phyloP scores from a whole-genome alignment of 805 yeast genomes.

The Saturnispora sanitii region DNA sequence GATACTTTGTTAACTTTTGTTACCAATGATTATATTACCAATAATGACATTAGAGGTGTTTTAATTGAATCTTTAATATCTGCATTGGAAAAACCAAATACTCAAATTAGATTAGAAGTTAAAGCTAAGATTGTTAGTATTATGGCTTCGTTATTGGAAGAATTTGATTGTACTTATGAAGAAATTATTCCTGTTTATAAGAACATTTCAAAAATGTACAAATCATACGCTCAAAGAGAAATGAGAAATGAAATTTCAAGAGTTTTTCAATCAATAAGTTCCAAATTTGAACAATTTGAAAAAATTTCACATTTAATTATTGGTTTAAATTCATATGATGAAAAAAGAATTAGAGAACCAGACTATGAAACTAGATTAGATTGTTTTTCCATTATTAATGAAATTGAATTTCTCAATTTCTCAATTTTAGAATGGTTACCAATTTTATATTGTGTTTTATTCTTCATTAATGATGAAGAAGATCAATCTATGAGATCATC shows the following conservation, averaged over 20 bases:
- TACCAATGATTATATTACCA: constrained; percentile 48
- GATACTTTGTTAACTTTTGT: constrained; percentile 43
- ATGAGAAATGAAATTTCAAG: constrained; percentile 52
- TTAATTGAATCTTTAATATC: constrained; percentile 48
- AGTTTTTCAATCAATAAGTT: constrained; percentile 52
- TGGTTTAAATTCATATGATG: constrained; percentile 63
- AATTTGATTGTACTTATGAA: constrained; percentile 42
- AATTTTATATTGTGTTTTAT: constrained; percentile 55
- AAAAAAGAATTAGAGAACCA: constrained; percentile 53
- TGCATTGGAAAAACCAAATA: constrained; percentile 49
- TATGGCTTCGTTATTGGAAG: constrained; percentile 43
- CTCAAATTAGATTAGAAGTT: constrained; percentile 41
- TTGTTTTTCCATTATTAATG: constrained; percentile 60
- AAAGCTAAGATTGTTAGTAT: constrained; percentile 50
- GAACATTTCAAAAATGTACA: constrained; percentile 37
- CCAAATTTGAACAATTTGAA: constrained; percentile 33
- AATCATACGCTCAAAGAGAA: constrained; percentile 46
- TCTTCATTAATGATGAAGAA: constrained; percentile 61
- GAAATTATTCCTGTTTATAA: constrained; percentile 32
- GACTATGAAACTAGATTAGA: constrained; percentile 69
- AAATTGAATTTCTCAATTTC: constrained; percentile 35
- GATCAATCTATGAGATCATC: constrained; percentile 76
- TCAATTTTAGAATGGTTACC: constrained; percentile 69
- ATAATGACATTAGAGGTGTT: constrained; percentile 40
- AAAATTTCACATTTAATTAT: constrained; percentile 42